Base-by-base conservation (phyloP, 768 basidiomycete genomes). In the Amanita pseudoporphyria region DNA sequence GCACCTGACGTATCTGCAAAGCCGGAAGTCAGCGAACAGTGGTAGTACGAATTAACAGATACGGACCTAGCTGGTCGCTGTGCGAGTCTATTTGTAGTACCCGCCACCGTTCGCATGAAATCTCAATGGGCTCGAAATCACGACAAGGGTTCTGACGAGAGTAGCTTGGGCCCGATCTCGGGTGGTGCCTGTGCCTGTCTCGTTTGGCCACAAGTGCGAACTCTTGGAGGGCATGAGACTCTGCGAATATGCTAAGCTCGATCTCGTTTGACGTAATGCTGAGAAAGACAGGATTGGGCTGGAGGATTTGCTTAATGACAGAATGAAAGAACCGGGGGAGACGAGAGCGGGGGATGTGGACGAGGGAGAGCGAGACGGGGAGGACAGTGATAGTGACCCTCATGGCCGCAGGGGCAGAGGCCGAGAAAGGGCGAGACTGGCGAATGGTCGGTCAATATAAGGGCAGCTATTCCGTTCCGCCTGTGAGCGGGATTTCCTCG, bases 11-110 rank as follows among this genome's bases (percentile, higher is more conserved):
- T 79, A 60, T 82, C 83, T 84, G 55, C 2, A 35, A 36, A 19
- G n/a, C 26, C 38, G 38, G 35, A 30, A 40, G 37, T 45, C 52
- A 49, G 24, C 28, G 10, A 35, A 53, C 53, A 53, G 24, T 1
- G 33, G 21, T 26, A 46, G 30, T 43, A 45, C 24, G 26, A 50
- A 44, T n/a, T 16, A n/a, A 22, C 18, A 41, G 42, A 35, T 45
- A 67, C 72, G 46, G 51, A 83, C 85, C 83, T 33, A 82, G 69
- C 52, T 75, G 74, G 60, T 87, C 79, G 22, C 76, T 82, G 62
- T 87, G 86, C 0, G 84, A 84, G 62, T 88, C 86, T 47, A 90
- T 82, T 64, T 89, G 86, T 26, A 90, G 71, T 18, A 87, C 87
- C 55, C 74, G 79, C 87, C 87, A 90, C 52, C 72, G 73, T 52